A percentile compares a stretch with the other conserved stretches of the same genome.
phyloP scores from a whole-genome alignment of 2,329 filamentous ascomycete genomes.

The Fusarium humuli region DNA sequence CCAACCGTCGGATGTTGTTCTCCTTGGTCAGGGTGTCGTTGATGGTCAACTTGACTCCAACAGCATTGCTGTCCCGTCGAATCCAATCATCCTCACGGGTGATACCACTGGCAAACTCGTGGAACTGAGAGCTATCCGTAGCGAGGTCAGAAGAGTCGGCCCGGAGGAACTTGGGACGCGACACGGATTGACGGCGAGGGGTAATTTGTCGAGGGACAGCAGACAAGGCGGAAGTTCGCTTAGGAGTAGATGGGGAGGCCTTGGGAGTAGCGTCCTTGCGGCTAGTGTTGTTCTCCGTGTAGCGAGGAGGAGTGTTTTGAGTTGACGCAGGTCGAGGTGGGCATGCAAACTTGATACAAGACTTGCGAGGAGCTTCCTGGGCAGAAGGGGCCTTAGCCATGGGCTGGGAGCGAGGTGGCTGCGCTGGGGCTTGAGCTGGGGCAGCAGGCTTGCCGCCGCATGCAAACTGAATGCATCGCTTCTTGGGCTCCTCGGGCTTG shows the following conservation, averaged over 20 bases:
- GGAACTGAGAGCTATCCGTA: slow-evolving; percentile 74
- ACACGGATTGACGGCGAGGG: slow-evolving; percentile 41
- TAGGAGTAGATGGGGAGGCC: slow-evolving; percentile 50
- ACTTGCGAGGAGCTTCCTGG: slow-evolving; percentile 62
- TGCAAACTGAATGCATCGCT: slow-evolving; percentile 92
- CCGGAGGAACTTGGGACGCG: slow-evolving; percentile 61
- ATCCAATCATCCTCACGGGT: slow-evolving; percentile 93
- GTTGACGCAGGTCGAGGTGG: slow-evolving; percentile 63
- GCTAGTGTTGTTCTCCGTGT: slow-evolving; percentile 17
- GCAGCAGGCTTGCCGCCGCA: slow-evolving; percentile 73
- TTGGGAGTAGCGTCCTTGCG: slow-evolving; percentile 30
- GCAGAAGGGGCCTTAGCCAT: slow-evolving; percentile 51
- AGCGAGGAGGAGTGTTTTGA: slow-evolving; percentile 54
- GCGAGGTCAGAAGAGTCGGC: slow-evolving; percentile 63
- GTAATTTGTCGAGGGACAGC: slow-evolving; percentile 44
- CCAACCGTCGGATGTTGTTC: slow-evolving; percentile 85
- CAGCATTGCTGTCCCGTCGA: slow-evolving; percentile 71
- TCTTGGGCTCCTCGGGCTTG: slow-evolving; percentile 69
- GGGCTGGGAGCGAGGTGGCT: slow-evolving; percentile 50
- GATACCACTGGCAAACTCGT: slow-evolving; percentile 89
- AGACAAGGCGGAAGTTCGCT: slow-evolving; percentile 43
- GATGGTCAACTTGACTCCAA: slow-evolving; percentile 81
- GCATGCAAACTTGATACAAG: slow-evolving; percentile 82
- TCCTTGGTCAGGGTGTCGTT: slow-evolving; percentile 92
- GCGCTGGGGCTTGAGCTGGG: slow-evolving; percentile 45